Evolutionary conservation across 768 basidiomycete species (phyloP).

Genomic region (Termitomyces sp.): DNA sequence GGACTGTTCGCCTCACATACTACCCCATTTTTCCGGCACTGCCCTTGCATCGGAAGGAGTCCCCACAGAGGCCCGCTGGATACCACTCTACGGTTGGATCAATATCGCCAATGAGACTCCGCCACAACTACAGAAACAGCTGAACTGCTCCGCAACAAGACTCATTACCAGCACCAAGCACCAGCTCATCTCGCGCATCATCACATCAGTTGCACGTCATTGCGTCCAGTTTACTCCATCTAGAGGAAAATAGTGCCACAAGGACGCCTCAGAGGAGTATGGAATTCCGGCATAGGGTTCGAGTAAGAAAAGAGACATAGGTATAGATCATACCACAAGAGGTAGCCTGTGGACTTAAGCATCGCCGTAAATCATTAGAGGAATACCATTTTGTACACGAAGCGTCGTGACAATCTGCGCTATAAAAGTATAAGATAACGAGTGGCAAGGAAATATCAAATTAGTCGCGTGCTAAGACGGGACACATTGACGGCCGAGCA

Average conservation of each 20-base stretch:
- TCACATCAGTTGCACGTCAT: slow-evolving; percentile 2
- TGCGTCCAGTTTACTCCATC: slow-evolving; percentile 11
- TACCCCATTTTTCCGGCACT: slow-evolving; percentile 69
- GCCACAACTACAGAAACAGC: not conserved
- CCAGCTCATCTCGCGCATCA: slow-evolving; percentile 16
- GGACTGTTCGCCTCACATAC: slow-evolving; percentile 77
- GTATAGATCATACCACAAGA: not conserved
- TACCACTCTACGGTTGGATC: slow-evolving; percentile 43
- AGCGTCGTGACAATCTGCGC: not conserved
- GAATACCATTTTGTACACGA: slow-evolving; percentile 1
- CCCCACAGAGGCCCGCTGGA: slow-evolving; percentile 66
- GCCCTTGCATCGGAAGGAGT: slow-evolving; percentile 74
- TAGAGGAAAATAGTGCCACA: slow-evolving; percentile 15
- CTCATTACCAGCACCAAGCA: slow-evolving; percentile 2
- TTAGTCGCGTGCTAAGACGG: not conserved
- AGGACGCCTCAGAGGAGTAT: slow-evolving; percentile 15
- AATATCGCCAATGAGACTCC: slow-evolving; percentile 12
- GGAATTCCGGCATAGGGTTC: slow-evolving; percentile 6
- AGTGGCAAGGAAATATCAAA: not conserved
- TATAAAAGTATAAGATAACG: not conserved
- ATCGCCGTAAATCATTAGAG: not conserved
- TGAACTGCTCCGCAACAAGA: slow-evolving; percentile 13
- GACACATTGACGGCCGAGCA: not conserved
- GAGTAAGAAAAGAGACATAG: not conserved
- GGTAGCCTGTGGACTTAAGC: not conserved